phyloP scores from a whole-genome alignment of 2,329 filamentous ascomycete species.

The Talaromyces sp. region DNA sequence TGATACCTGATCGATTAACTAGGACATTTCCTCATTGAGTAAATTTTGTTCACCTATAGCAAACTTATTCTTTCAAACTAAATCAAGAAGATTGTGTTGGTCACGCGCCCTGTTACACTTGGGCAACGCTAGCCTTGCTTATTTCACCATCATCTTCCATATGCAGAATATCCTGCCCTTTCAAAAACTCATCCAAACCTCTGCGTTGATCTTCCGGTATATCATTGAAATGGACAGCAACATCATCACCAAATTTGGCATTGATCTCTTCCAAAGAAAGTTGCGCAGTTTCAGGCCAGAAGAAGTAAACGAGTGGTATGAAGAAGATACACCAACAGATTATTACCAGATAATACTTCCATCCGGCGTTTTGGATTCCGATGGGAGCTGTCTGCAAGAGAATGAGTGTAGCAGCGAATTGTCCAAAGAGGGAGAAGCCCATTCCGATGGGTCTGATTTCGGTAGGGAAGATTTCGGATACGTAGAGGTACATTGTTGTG shows the following conservation, averaged over 20 bases:
- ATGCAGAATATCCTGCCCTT: slow-evolving; percentile 8
- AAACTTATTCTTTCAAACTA: background rate
- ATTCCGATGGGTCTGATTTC: slow-evolving; percentile 53
- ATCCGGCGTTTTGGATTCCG: slow-evolving; percentile 45
- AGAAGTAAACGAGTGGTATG: slow-evolving; percentile 46
- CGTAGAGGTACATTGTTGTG: slow-evolving; percentile 48
- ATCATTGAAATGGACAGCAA: slow-evolving; percentile 47
- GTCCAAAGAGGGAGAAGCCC: slow-evolving; percentile 51
- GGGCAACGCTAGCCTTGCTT: background rate
- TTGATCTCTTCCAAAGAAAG: slow-evolving; percentile 48
- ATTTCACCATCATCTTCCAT: slow-evolving; percentile 1
- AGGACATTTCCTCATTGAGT: too few species aligned
- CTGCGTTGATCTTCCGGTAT: slow-evolving; percentile 40
- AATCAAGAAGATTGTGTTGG: background rate
- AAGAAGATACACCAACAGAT: slow-evolving; percentile 45
- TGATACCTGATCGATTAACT: background rate
- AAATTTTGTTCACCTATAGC: background rate
- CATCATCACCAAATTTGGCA: slow-evolving; percentile 50
- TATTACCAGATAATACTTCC: slow-evolving; percentile 52
- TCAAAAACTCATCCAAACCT: slow-evolving; percentile 22
- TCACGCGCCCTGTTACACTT: background rate
- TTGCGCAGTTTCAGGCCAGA: slow-evolving; percentile 43
- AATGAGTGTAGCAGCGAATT: slow-evolving; percentile 50
- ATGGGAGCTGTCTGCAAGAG: slow-evolving; percentile 48
- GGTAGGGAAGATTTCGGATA: slow-evolving; percentile 48